phyloP scores from a whole-genome alignment of 208 protist genomes.

The Wallacemonas sp. region DNA sequence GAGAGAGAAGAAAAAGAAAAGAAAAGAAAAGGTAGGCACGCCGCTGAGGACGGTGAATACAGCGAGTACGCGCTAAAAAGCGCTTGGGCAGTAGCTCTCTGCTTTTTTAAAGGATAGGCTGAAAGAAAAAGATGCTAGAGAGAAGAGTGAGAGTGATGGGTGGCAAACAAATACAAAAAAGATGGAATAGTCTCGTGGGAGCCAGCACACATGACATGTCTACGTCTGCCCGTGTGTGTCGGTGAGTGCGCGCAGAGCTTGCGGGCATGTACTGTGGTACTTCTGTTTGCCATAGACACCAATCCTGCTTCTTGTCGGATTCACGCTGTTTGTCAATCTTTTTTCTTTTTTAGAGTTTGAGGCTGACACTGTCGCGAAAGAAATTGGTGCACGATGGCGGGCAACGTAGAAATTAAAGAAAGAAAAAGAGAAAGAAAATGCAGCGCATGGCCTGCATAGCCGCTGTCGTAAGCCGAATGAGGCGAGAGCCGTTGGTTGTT shows the following conservation, averaged over 20 bases:
- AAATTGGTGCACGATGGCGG: background rate
- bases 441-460: too few relatives aligned
- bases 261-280: too few relatives aligned
- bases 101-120: background rate
- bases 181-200: too few relatives aligned
- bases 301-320: too few relatives aligned
- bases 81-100: background rate
- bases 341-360: too few relatives aligned
- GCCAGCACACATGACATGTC: too few relatives aligned
- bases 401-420: slow-evolving; percentile 16
- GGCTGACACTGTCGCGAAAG: slow-evolving; percentile 17
- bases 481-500: too few relatives aligned
- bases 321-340: background rate
- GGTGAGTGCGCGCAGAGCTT: too few relatives aligned
- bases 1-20: slow-evolving; percentile 2
- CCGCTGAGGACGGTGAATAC: background rate
- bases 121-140: background rate
- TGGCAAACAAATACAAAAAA: background rate
- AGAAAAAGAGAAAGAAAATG: slow-evolving; percentile 20
- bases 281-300: too few relatives aligned
- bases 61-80: slow-evolving; percentile 7
- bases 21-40: too few relatives aligned
- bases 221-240: too few relatives aligned
- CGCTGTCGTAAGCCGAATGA: background rate
- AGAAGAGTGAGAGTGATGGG: background rate